Conservation (phyloP, 2,329 filamentous ascomycete genomes). For the Ramularia collo-cygni region DNA sequence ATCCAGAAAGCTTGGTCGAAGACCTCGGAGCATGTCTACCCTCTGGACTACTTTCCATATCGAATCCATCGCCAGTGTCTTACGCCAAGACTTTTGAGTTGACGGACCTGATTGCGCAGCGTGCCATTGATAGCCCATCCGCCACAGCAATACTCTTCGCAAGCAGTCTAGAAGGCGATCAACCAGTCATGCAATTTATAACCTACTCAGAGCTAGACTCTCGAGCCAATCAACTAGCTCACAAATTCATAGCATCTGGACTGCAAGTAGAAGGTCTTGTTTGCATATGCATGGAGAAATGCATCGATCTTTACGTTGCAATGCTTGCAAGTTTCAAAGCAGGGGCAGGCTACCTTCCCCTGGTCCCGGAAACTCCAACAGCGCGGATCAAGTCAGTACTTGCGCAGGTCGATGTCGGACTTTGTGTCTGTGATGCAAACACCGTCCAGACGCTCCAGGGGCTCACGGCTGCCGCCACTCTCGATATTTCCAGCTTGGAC, state of each 20-base stretch:
- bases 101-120: slow-evolving; percentile 46
- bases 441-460: slow-evolving; percentile 12
- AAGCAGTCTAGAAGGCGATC: slow-evolving; percentile 36
- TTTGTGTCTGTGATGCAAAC: slow-evolving; percentile 38
- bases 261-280: slow-evolving; percentile 52
- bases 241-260: slow-evolving; percentile 45
- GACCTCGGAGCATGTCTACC: slow-evolving; percentile 27
- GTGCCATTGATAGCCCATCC: slow-evolving; percentile 44
- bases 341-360: slow-evolving; percentile 72
- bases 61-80: slow-evolving; percentile 32
- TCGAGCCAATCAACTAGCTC: slow-evolving; percentile 58
- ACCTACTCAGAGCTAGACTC: slow-evolving; percentile 61
- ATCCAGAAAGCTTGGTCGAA: slow-evolving; percentile 30
- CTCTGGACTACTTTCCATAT: slow-evolving; percentile 32
- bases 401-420: slow-evolving; percentile 47
- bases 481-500: slow-evolving; percentile 30
- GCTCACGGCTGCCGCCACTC: slow-evolving; percentile 5
- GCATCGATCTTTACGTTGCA: slow-evolving; percentile 60
- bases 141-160: slow-evolving; percentile 61
- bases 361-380: slow-evolving; percentile 61
- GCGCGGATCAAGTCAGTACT: slow-evolving; percentile 58
- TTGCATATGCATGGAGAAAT: slow-evolving; percentile 66
- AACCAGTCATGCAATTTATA: slow-evolving; percentile 38
- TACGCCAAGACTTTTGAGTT: slow-evolving; percentile 28
- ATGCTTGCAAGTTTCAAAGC: slow-evolving; percentile 70